Percentiles rank a stretch among this genome's conserved stretches.
Conservation (phyloP, 2,329 filamentous ascomycete species). For the Trichoderma afroharzianum region DNA sequence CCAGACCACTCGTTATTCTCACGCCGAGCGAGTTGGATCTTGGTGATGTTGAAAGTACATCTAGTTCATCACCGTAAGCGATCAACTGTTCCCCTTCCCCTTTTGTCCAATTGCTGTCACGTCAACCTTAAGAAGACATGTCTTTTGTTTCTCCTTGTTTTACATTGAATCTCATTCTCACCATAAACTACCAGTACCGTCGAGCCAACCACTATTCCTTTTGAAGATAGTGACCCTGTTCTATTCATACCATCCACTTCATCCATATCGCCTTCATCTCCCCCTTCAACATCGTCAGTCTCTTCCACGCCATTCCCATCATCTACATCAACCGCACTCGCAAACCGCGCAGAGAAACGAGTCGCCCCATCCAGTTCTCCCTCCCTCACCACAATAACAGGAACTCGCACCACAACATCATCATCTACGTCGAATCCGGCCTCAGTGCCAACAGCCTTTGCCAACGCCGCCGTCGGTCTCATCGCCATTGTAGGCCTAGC, state of each 20-base stretch:
- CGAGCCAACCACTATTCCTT: neutral
- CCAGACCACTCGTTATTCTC: constrained; percentile 5
- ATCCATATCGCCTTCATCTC: neutral
- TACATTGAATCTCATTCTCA: neutral
- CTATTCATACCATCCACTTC: neutral
- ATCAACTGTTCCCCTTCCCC: neutral
- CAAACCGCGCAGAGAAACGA: neutral
- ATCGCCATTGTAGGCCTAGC: constrained; percentile 24
- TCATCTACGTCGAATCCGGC: constrained; percentile 23
- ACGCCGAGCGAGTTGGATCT: neutral
- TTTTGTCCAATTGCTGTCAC: neutral
- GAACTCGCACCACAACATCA: neutral
- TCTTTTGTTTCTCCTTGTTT: neutral
- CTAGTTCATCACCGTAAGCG: neutral
- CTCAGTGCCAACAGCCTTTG: constrained; percentile 23
- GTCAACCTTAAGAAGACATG: neutral
- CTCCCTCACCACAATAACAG: neutral
- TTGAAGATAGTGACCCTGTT: neutral
- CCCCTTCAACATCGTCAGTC: neutral
- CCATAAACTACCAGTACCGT: neutral
- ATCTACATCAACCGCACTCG: neutral
- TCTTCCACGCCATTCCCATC: neutral
- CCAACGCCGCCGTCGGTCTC: constrained; percentile 21
- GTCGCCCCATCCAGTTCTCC: neutral
- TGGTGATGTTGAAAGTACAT: neutral